phyloP scores from a whole-genome alignment of 345 rosid species.

The Euphorbia tirucalli region DNA sequence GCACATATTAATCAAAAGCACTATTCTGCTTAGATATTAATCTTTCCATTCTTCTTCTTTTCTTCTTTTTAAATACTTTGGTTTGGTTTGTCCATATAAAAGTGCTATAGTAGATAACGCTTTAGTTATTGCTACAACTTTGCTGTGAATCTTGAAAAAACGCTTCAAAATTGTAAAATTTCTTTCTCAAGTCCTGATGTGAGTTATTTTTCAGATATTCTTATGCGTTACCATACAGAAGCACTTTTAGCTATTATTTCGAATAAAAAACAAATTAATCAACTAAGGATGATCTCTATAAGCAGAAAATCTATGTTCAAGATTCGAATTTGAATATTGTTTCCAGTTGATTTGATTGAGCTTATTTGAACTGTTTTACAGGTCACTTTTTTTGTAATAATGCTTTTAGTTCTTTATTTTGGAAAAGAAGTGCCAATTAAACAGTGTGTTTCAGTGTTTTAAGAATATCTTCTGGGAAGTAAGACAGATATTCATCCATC shows the following conservation, averaged over 20 bases:
- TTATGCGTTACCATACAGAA: background rate
- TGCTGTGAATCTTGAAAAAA: background rate
- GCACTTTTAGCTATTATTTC: background rate
- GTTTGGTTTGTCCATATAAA: background rate
- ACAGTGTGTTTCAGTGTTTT: background rate
- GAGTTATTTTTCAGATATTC: background rate
- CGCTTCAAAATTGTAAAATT: background rate
- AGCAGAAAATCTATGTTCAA: background rate
- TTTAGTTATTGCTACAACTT: background rate
- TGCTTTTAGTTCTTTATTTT: background rate
- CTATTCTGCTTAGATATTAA: background rate
- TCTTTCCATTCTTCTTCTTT: background rate
- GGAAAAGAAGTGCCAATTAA: background rate
- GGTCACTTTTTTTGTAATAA: background rate
- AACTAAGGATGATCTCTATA: background rate
- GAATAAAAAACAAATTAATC: background rate
- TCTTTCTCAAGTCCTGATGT: background rate
- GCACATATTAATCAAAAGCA: background rate
- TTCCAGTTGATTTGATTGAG: background rate
- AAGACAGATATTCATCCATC: background rate
- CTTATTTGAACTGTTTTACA: background rate
- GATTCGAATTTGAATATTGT: background rate
- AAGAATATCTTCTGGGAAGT: background rate
- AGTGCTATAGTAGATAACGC: background rate
- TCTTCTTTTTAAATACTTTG: too few species aligned